Evolutionary conservation across 2,329 filamentous ascomycete species (phyloP).

Genomic region (Botrytis pseudocinerea): DNA sequence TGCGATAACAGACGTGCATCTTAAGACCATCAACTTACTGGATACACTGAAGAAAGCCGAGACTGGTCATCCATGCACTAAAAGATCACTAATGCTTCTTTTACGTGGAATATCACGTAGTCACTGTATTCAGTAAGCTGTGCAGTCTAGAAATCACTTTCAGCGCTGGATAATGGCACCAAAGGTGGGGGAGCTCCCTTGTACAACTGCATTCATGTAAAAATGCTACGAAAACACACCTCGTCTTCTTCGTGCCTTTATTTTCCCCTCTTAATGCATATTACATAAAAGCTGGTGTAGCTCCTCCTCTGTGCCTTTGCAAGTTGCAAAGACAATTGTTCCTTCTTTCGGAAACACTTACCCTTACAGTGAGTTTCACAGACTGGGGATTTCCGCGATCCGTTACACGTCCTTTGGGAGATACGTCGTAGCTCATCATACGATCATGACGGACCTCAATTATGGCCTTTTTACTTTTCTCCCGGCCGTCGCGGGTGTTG

Average conservation of each 20-base stretch:
- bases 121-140: not conserved
- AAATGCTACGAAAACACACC: not conserved
- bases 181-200: not conserved
- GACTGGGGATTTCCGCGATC: not conserved
- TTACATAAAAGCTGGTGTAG: not conserved
- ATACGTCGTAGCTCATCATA: not conserved
- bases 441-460: not conserved
- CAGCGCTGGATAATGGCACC: not conserved
- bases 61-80: not conserved
- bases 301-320: not conserved
- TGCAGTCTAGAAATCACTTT: not conserved
- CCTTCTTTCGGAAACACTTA: not conserved
- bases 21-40: not conserved
- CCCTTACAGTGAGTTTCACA: not conserved
- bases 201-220: not conserved
- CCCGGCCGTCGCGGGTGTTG: constrained; percentile 25
- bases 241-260: not conserved
- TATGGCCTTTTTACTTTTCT: not conserved
- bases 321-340: not conserved
- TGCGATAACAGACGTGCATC: not conserved
- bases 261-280: not conserved
- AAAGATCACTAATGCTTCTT: not conserved
- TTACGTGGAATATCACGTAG: not conserved
- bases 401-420: not conserved
- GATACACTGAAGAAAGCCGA: not conserved